These are phyloP conservation scores for Dioscorea alata DNA, from an alignment of 106 monocot species.

Conservation along the genomic window DNA sequence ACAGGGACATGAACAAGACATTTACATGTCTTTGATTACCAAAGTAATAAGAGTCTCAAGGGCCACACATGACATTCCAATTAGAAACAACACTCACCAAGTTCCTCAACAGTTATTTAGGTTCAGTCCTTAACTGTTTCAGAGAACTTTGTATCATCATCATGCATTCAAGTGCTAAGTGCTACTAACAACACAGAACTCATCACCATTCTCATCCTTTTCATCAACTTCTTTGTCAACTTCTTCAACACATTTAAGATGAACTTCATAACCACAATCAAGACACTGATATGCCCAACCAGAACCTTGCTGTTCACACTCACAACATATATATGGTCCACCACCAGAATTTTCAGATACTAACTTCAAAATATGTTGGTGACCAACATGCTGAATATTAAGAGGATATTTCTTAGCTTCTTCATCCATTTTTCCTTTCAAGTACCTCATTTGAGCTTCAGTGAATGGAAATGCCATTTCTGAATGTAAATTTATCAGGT, in stretches of 20 bases:
- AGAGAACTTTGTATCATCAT: too few relatives aligned
- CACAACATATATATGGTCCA: constrained; percentile 51
- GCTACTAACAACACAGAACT: too few relatives aligned
- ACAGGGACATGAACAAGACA: too few relatives aligned
- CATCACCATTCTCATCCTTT: constrained; percentile 5
- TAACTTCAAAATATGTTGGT: constrained; percentile 33
- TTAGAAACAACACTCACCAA: too few relatives aligned
- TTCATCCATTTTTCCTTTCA: constrained; percentile 39
- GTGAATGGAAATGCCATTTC: constrained; percentile 54
- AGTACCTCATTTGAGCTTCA: constrained; percentile 12
- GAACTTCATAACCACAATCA: constrained; percentile 53
- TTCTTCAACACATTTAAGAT: constrained; percentile 29
- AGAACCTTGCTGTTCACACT: constrained; percentile 50
- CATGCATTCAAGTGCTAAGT: too few relatives aligned
- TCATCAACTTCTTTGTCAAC: constrained; percentile 6
- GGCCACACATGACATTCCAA: too few relatives aligned
- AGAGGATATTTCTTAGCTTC: constrained; percentile 41
- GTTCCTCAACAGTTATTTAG: too few relatives aligned
- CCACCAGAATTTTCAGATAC: constrained; percentile 46
- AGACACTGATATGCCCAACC: constrained; percentile 65
- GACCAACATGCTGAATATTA: constrained; percentile 30
- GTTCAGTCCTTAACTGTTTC: too few relatives aligned
- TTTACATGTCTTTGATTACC: too few relatives aligned
- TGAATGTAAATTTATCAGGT: constrained; percentile 41
- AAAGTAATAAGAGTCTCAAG: too few relatives aligned